Evolutionary conservation across 2,329 filamentous ascomycete genomes (phyloP), one percentile per base, ranked within the genome.

Genomic region (Amauroascus verrucosus): DNA sequence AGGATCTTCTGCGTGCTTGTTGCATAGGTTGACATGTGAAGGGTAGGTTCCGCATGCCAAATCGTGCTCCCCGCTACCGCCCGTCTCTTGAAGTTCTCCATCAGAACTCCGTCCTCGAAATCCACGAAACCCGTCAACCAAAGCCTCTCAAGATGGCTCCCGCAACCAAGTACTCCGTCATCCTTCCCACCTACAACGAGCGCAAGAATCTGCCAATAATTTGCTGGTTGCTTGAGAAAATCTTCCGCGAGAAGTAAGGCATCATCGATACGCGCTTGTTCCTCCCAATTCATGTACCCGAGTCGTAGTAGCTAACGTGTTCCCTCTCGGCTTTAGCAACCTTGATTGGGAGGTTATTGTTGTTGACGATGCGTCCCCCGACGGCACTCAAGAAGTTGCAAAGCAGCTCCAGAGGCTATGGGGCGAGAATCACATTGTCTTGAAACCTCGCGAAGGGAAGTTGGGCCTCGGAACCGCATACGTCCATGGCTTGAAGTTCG

Each of bases 101-200:
- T 45, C 58, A 59, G 51, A 38, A 59, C 37, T 55, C 56, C 13
- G 58, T 54, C 40, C 48, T 54, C 35, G 51, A 58, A 51, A 54
- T 59, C 44, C 44, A 47, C 43, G 30, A 54, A 35, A 24, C 51
- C 35, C 43, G 51, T 49, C 49, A 32, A 33, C 30, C 32, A 13
- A 47, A 33, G 22, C 18, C 9, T 38, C 40, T 33, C 48, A 57
- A 40, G 18, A 60, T 58, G 57, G 41, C 57, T 7, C 52, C 54
- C 16, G 20, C 48, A 37, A 46, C 77, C 78, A 95, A 91, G 75
- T 98, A 96, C 80, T 95, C 91, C 61, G 85, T 98, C 68, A 91
- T 98, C 67, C 82, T 98, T 60, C 93, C 93, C 54, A 98, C 93
- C 58, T 98, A 95, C 82, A 97, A 98, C 72, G 93, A 98, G 80